Evolutionary conservation across 1,284 basidiomycete species (phyloP), one percentile per base, ranked within the genome.

Genomic region (Thelephora terrestris): DNA sequence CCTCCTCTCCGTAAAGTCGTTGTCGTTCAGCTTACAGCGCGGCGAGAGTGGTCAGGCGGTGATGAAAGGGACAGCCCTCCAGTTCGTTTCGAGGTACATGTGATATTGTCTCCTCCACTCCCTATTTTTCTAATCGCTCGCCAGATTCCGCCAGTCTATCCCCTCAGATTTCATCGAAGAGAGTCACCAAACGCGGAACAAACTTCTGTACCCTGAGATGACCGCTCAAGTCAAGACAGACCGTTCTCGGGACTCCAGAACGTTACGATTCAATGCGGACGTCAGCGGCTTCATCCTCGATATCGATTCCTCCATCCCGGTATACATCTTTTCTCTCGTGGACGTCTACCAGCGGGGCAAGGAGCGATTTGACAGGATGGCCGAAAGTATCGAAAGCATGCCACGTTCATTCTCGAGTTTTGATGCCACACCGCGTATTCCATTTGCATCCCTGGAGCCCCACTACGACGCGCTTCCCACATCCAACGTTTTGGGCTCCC

Each of bases 281-380:
- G 87, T 95, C 50, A 89, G 81, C 53, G 92, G 92, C 23, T 94
- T 95, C 63, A 75, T 90, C 47, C 70, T 95, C 32, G 84, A 91
- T 53, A 70, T 96, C 16, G 89, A 93, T 57, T 85, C 91, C 0
- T 76, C 78, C 23, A 84, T 95, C 47, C 79, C 88, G 2, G 80
- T 83, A 53, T 86, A 82, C 55, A 68, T 91, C 5, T 90, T 85
- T 61, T 81, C 86, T 23, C 67, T 95, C 14, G 73, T 91, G 35
- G 88, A 92, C 54, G 87, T 95, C 24, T 95, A 93, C 65, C 78
- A 77, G 44, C 77, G 79, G 59, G 91, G 92, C 17, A 85, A 84
- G 64, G 81, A 84, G 50, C 76, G 87, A 4, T 75, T 95, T 43
- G 77, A 79, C 32, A 75, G 75, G 21, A 66, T 93, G 4, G 63